These are phyloP conservation scores for Angophora floribunda DNA, from an alignment of 345 rosid genomes.

Conservation along the genomic window DNA sequence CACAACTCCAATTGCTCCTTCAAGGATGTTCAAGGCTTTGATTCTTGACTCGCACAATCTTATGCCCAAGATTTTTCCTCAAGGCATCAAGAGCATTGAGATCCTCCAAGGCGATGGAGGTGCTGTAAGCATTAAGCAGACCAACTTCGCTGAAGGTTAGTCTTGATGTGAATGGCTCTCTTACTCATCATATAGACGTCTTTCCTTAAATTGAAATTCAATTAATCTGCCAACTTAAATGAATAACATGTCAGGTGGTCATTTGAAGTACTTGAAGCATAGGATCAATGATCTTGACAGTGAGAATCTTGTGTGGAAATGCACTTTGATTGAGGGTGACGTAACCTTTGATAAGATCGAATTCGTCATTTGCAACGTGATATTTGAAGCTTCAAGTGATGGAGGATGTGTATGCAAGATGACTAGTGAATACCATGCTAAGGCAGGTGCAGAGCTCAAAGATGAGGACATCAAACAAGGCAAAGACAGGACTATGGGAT, in stretches of 20 bases:
- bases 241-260: background rate
- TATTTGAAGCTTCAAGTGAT: conserved; percentile 2
- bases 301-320: background rate
- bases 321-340: conserved; percentile 19
- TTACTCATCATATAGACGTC: background rate
- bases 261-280: conserved; percentile 7
- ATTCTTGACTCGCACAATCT: background rate
- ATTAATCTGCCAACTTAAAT: background rate
- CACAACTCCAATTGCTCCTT: background rate
- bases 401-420: conserved; percentile 14
- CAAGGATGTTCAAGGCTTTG: background rate
- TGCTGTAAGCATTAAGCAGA: conserved; percentile 17
- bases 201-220: background rate
- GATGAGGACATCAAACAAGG: conserved; percentile 14
- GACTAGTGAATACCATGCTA: conserved; percentile 2
- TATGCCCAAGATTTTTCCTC: conserved; percentile 16
- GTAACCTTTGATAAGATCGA: conserved; percentile 5
- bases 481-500: background rate
- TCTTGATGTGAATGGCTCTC: background rate
- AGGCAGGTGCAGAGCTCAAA: conserved; percentile 2
- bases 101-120: conserved; percentile 29
- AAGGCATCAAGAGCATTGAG: conserved; percentile 8
- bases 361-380: conserved; percentile 4
- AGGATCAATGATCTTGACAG: conserved; percentile 17
- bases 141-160: background rate